A percentile compares a stretch with the other conserved stretches of the same genome.
Evolutionary conservation across 2,329 filamentous ascomycete genomes (phyloP).

Genomic region (Malbranchea cinnamomea): DNA sequence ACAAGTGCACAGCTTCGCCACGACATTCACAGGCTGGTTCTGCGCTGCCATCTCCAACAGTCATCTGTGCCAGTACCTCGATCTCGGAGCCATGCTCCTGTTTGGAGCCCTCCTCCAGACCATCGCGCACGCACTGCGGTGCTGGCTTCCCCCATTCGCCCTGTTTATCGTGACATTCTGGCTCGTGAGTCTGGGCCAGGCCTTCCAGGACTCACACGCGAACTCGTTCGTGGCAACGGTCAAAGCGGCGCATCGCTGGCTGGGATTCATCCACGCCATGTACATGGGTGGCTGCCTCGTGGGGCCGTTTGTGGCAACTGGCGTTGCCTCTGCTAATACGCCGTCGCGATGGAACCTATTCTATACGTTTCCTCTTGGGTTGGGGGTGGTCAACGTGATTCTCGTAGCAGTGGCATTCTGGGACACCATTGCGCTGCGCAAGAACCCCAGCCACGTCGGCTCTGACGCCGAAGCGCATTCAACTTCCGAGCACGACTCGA

Average conservation of each 20-base stretch:
- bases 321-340: slow-evolving; percentile 30
- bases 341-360: slow-evolving; percentile 38
- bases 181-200: slow-evolving; percentile 44
- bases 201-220: slow-evolving; percentile 47
- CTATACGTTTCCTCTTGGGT: slow-evolving; percentile 39
- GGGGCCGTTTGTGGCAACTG: slow-evolving; percentile 40
- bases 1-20: slow-evolving; percentile 42
- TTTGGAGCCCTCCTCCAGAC: slow-evolving; percentile 43
- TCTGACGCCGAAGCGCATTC: slow-evolving; percentile 1
- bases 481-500: too few species aligned
- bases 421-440: slow-evolving; percentile 18
- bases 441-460: background rate
- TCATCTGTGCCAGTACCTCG: slow-evolving; percentile 36
- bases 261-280: slow-evolving; percentile 50
- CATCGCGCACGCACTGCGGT: slow-evolving; percentile 37
- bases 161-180: slow-evolving; percentile 45
- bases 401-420: slow-evolving; percentile 36
- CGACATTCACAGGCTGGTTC: slow-evolving; percentile 46
- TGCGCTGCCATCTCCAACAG: slow-evolving; percentile 43
- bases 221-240: slow-evolving; percentile 45
- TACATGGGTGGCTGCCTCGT: slow-evolving; percentile 43
- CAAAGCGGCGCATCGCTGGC: slow-evolving; percentile 41
- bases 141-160: slow-evolving; percentile 42
- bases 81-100: slow-evolving; percentile 41
- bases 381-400: slow-evolving; percentile 37